Percentiles rank a stretch among this genome's conserved stretches.
These are phyloP conservation scores for Phoma herbarum DNA, from an alignment of 2,329 filamentous ascomycete species.

Conservation along the genomic window DNA sequence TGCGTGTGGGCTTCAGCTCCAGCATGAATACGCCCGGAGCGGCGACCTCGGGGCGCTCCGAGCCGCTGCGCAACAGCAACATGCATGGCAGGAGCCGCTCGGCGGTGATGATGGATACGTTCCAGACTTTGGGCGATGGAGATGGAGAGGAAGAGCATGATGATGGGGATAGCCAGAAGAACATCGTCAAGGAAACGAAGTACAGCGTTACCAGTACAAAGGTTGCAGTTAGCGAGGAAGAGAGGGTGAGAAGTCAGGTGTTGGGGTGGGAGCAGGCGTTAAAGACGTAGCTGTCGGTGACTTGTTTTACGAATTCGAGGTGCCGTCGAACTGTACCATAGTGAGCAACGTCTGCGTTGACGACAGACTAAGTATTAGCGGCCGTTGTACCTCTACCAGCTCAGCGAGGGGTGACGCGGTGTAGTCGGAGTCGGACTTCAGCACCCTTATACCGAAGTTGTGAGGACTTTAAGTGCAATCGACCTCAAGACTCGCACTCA, in stretches of 20 bases:
- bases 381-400: too few species aligned
- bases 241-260: constrained; percentile 2
- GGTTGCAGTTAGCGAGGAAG: constrained; percentile 2
- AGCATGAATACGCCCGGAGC: constrained; percentile 28
- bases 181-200: constrained; percentile 52
- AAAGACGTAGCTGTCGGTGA: background rate
- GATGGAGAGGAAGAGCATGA: constrained; percentile 24
- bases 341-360: too few species aligned
- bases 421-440: too few species aligned
- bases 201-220: constrained; percentile 24
- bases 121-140: constrained; percentile 26
- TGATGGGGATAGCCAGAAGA: constrained; percentile 45
- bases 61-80: constrained; percentile 5
- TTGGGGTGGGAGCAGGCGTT: constrained; percentile 14
- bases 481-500: too few species aligned
- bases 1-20: constrained; percentile 25
- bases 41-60: constrained; percentile 30
- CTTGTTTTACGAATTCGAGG: too few species aligned
- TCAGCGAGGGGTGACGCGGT: too few species aligned
- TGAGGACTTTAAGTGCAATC: too few species aligned
- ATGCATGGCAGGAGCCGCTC: constrained; percentile 14
- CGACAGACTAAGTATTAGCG: too few species aligned
- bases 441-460: too few species aligned
- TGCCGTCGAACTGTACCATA: background rate
- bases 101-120: constrained; percentile 27